phyloP scores from a whole-genome alignment of 1,139 yeast genomes.

The Sugiyamaella xylanicola region DNA sequence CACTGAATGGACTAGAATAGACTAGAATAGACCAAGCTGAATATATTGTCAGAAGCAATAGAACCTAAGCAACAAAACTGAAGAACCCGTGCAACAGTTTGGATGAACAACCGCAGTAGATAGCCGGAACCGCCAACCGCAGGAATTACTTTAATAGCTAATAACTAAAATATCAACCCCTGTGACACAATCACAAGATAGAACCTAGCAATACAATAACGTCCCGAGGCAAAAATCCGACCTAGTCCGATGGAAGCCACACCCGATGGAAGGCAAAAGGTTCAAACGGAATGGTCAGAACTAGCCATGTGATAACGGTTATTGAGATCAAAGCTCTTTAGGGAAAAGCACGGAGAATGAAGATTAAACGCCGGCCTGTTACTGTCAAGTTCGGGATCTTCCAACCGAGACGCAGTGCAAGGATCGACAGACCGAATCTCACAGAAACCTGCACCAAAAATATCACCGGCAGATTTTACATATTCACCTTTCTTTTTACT shows the following conservation, averaged over 20 bases:
- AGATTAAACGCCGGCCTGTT: background rate
- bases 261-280: no score
- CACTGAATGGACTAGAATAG: no score
- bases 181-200: no score
- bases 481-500: conserved; percentile 5
- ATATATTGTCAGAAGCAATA: no score
- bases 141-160: no score
- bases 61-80: no score
- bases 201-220: no score
- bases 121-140: no score
- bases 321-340: background rate
- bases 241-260: background rate
- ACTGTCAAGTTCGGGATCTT: background rate
- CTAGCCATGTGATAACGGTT: background rate
- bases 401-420: conserved; percentile 5
- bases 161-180: no score
- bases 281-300: background rate
- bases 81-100: no score
- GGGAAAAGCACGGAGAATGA: background rate
- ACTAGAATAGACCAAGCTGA: no score
- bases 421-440: conserved; percentile 8
- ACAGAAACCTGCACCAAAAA: conserved; percentile 7
- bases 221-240: background rate
- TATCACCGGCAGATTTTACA: background rate
- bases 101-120: no score